Base-by-base conservation (phyloP, 2,329 filamentous ascomycete species). In the Fusarium sp. region DNA sequence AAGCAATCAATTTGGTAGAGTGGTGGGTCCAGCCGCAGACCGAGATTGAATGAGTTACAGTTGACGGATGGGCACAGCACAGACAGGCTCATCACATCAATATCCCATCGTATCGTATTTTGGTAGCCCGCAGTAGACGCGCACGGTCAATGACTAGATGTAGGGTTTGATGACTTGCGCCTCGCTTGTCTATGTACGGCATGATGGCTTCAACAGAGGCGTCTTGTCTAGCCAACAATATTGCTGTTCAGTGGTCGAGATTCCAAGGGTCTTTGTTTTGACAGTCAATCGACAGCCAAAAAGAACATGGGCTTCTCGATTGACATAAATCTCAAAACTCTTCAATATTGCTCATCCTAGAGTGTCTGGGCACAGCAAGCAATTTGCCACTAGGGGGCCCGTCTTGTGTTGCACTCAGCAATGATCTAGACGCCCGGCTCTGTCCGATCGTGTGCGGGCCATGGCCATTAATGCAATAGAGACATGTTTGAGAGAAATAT, bases 21-120 rank as follows among this genome's bases (percentile, higher is more conserved):
- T 66, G 57, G 52, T 56, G 45, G 53, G 24, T 40, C 55, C 34
- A 57, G 64, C 63, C 57, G 50, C 49, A 67, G 67, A 64, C 67
- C 61, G 69, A 72, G 70, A 73, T 72, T 71, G 64, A 69, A 65
- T 40, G 56, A 59, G 39, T 45, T 61, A 57, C 53, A 60, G 43
- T 49, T 10, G 34, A 51, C 14, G 36, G 24, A 24, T 24, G 24
- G 24, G 24, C 24, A 6, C 24, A 24, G 24, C 19, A 19, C 19
- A 19, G 19, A 24, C 39, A 44, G 17, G 21, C 28, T 56, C 36
- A 31, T 17, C 43, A 36, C 42, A 61, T 66, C 36, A 57, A 26
- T 57, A 52, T 52, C 45, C 28, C 50, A 52, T 47, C 58, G 45
- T 22, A 53, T 67, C 38, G 56, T 66, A 62, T 54, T 62, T 33